Base-by-base conservation (phyloP, 2,329 filamentous ascomycete species). In the Neofusicoccum ribis region DNA sequence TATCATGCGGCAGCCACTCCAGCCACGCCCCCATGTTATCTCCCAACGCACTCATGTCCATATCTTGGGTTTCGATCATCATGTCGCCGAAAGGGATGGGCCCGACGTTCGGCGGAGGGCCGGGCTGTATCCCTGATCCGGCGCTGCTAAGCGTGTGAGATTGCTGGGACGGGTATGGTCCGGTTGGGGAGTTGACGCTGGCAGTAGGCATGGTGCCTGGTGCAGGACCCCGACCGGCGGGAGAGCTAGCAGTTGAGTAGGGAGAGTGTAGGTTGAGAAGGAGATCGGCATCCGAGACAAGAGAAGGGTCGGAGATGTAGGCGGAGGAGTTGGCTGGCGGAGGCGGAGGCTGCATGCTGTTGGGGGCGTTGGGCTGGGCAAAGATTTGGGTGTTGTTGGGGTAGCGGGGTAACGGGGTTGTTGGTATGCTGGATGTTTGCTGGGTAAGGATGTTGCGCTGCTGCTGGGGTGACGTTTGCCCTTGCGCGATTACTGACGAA, bases 11-110 rank as follows among this genome's bases (percentile, higher is more conserved):
- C 6, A 92, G 79, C 66, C 91, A 91, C 70, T 92, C 90, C 11
- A 93, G 61, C 89, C 90, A 93, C 0, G 88, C 87, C 82, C 90
- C 86, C 77, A 91, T 85, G 49, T 91, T 89, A 15, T 87, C 85
- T 1, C 87, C 88, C 17, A 93, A 78, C 4, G 86, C 80, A 27
- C 85, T 86, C 82, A 93, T 89, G 68, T 93, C 90, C 39, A 94
- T 87, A 68, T 93, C 90, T 68, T 91, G 90, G 66, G 87, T 89
- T 73, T 92, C 88, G 69, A 93, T 91, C 67, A 90, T 88, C 78
- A 93, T 89, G 65, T 82, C 79, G 4, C 78, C 78, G 52, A 82
- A 76, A 47, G 73, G 72, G 11, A 69, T 65, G 52, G 31, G 23
- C 5, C 41, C 36, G 27, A 23, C 23, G 23, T 39, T 31, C 6